Conservation (phyloP, 2,329 filamentous ascomycete species). For the Fusarium concolor region DNA sequence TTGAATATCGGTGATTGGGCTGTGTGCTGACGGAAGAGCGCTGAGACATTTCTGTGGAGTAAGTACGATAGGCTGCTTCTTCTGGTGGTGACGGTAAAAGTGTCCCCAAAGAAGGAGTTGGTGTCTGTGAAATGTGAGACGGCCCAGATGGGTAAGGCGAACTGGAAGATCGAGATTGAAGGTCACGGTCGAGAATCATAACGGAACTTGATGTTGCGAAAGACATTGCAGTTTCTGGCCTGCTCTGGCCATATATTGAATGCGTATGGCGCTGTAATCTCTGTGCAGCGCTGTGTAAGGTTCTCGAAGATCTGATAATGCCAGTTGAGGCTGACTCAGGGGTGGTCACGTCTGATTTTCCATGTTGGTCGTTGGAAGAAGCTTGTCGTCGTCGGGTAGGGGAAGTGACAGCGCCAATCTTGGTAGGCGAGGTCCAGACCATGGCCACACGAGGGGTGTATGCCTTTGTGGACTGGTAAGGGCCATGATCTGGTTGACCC, state of each 20-base stretch:
- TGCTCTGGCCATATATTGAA: conserved; percentile 15
- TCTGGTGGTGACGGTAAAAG: conserved; percentile 34
- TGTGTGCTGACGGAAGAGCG: not conserved
- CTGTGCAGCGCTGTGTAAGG: conserved; percentile 4
- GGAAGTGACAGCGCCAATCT: conserved; percentile 3
- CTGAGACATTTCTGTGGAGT: conserved; percentile 7
- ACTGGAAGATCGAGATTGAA: conserved; percentile 13
- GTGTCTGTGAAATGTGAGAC: conserved; percentile 32
- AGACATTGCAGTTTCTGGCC: conserved; percentile 34
- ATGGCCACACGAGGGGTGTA: conserved; percentile 53
- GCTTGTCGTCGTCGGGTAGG: conserved; percentile 9
- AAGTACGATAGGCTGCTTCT: conserved; percentile 1
- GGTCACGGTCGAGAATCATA: conserved; percentile 27
- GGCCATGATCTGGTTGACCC: conserved; percentile 46
- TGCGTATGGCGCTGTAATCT: conserved; percentile 5
- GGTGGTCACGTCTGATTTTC: conserved; percentile 21
- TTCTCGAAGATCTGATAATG: conserved; percentile 17
- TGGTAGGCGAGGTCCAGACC: conserved; percentile 51
- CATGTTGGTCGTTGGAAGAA: conserved; percentile 6
- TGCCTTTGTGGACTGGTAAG: conserved; percentile 29
- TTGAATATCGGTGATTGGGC: not conserved
- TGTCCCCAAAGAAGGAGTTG: conserved; percentile 13
- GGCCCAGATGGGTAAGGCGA: conserved; percentile 6
- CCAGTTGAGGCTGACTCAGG: conserved; percentile 10
- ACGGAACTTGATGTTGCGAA: conserved; percentile 41